phyloP scores from a whole-genome alignment of 2,329 filamentous ascomycete species.

The Xylaria digitata region DNA sequence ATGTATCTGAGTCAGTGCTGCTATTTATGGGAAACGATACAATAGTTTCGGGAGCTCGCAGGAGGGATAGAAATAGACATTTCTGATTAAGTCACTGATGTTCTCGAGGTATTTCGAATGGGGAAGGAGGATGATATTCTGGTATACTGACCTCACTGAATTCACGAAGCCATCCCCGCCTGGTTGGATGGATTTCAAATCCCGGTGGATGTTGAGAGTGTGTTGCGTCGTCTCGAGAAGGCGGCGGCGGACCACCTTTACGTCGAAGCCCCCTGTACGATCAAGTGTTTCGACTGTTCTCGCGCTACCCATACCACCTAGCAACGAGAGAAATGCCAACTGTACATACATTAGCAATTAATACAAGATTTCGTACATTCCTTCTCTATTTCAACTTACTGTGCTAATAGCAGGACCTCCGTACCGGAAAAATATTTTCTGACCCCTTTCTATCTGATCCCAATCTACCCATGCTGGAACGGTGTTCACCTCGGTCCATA shows the following conservation, averaged over 20 bases:
- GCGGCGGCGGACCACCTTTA: constrained; percentile 72
- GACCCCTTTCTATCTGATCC: constrained; percentile 78
- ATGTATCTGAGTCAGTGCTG: not conserved
- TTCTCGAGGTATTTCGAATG: not conserved
- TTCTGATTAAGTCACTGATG: too few species aligned
- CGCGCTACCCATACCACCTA: constrained; percentile 78
- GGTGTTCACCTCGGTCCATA: constrained; percentile 76
- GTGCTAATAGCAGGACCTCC: constrained; percentile 73
- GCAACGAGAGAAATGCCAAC: constrained; percentile 67
- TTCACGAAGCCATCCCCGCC: constrained; percentile 74
- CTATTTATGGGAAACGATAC: not conserved
- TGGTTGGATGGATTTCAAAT: constrained; percentile 73
- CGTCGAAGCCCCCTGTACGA: constrained; percentile 78
- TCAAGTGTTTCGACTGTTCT: constrained; percentile 79
- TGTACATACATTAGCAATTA: constrained; percentile 20
- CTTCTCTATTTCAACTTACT: constrained; percentile 48
- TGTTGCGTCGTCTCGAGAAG: constrained; percentile 78
- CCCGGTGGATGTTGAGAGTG: constrained; percentile 76
- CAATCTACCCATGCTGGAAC: constrained; percentile 82
- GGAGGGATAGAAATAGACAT: not conserved
- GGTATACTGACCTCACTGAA: constrained; percentile 59
- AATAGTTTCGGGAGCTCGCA: too few species aligned
- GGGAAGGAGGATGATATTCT: not conserved
- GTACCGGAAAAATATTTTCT: constrained; percentile 83
- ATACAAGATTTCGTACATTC: not conserved